Conservation (phyloP, 1,284 basidiomycete species). For the Heterobasidion occidentale region DNA sequence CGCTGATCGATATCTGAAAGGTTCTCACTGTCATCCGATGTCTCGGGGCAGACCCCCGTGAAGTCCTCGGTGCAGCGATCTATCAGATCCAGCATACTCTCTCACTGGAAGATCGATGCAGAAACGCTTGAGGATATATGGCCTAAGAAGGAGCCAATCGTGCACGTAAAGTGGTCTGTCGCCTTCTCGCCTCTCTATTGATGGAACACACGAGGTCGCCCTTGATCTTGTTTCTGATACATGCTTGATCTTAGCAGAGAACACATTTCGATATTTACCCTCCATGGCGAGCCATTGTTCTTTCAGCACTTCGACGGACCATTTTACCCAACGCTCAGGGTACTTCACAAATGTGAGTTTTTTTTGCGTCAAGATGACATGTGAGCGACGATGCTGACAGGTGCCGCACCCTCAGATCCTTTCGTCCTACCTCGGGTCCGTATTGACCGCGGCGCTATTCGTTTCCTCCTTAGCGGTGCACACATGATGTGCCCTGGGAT, state of each 20-base stretch:
- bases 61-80: slow-evolving; percentile 92
- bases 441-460: slow-evolving; percentile 96
- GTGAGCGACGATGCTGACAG: neutral
- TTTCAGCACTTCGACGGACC: slow-evolving; percentile 98
- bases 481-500: slow-evolving; percentile 98
- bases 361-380: neutral
- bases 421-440: slow-evolving; percentile 83
- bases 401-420: slow-evolving; percentile 57
- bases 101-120: slow-evolving; percentile 79
- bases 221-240: neutral
- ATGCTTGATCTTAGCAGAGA: slow-evolving; percentile 69
- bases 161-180: slow-evolving; percentile 91
- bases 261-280: slow-evolving; percentile 88
- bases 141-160: slow-evolving; percentile 97
- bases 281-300: slow-evolving; percentile 83
- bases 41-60: slow-evolving; percentile 88
- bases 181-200: neutral
- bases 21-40: slow-evolving; percentile 81
- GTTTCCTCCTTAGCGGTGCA: slow-evolving; percentile 89
- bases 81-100: slow-evolving; percentile 75
- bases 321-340: slow-evolving; percentile 79
- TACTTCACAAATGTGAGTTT: slow-evolving; percentile 85
- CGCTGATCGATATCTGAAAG: slow-evolving; percentile 30
- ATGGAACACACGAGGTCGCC: neutral
- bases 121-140: slow-evolving; percentile 87